Base-by-base conservation (phyloP, 2,329 filamentous ascomycete genomes). In the Colletotrichum falcatum region DNA sequence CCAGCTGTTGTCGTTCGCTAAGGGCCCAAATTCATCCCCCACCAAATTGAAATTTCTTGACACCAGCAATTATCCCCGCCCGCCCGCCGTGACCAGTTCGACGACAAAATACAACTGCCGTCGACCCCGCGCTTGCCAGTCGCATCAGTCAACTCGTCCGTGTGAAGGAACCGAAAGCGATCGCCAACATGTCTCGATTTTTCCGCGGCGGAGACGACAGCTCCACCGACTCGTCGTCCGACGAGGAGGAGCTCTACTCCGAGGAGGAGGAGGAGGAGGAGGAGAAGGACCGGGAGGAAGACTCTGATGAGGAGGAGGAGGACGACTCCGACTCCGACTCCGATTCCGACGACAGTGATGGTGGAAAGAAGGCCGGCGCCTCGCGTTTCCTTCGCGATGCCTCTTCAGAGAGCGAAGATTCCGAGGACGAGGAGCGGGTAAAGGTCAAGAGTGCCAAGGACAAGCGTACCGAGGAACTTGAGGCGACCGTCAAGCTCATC, bases 361-460 rank as follows among this genome's bases (percentile, higher is more conserved):
- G 89, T 64, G 90, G 86, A 65, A 89, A 89, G 74, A 90, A 89
- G 77, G 88, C 85, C 37, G 95, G 95, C 79, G 92, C 92, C 74
- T 91, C 87, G 78, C 89, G 90, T 79, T 99, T 99, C 91, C 90
- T 98, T 88, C 90, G 86, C 78, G 79, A 82, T 64, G 85, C 81
- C 44, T 88, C 83, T 16, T 91, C 89, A 70, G 94, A 96, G 61
- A 94, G 91, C 77, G 93, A 95, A 74, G 91, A 94, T 77, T 95
- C 94, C 79, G 95, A 96, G 74, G 94, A 96, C 74, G 95, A 98
- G 74, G 89, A 90, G 75, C 90, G 91, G 74, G 94, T 92, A 77
- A 90, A 96, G 77, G 93, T 98, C 79, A 98, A 97, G 89, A 98
- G 94, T 83, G 95, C 95, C 78, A 98, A 98, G 85, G 94, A 98